Conservation (phyloP, 805 yeast genomes). For the Wickerhamomyces subpelliculosus region DNA sequence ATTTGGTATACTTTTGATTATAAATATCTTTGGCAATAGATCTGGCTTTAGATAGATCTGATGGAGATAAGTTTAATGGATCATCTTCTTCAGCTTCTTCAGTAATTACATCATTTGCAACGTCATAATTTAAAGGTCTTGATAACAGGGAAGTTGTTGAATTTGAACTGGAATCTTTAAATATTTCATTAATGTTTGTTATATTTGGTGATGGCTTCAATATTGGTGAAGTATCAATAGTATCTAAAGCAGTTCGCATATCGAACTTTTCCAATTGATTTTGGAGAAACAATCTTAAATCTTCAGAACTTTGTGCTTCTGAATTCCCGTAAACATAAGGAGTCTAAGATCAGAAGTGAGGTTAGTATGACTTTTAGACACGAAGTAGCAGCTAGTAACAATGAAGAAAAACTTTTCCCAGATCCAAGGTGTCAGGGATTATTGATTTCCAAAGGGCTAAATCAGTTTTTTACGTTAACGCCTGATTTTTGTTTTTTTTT, state of each 20-base stretch:
- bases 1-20: conserved; percentile 22
- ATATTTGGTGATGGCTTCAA: conserved; percentile 16
- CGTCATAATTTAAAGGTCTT: conserved; percentile 6
- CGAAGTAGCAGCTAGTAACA: too few species aligned
- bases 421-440: too few species aligned
- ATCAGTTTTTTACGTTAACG: too few species aligned
- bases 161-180: conserved; percentile 8
- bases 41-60: not conserved
- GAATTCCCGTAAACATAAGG: not conserved
- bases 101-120: conserved; percentile 11
- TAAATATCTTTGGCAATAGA: conserved; percentile 26
- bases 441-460: too few species aligned
- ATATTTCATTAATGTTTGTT: conserved; percentile 14
- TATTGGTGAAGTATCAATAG: conserved; percentile 6
- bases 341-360: not conserved
- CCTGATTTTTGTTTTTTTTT: too few species aligned
- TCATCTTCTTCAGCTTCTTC: conserved; percentile 14
- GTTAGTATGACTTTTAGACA: not conserved
- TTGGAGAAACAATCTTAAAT: conserved; percentile 3
- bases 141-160: conserved; percentile 5
- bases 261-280: conserved; percentile 9
- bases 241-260: conserved; percentile 3
- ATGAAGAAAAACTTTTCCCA: too few species aligned
- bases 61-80: not conserved
- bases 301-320: not conserved